Base-by-base conservation (phyloP, 805 yeast species). In the Starmerella cellae region DNA sequence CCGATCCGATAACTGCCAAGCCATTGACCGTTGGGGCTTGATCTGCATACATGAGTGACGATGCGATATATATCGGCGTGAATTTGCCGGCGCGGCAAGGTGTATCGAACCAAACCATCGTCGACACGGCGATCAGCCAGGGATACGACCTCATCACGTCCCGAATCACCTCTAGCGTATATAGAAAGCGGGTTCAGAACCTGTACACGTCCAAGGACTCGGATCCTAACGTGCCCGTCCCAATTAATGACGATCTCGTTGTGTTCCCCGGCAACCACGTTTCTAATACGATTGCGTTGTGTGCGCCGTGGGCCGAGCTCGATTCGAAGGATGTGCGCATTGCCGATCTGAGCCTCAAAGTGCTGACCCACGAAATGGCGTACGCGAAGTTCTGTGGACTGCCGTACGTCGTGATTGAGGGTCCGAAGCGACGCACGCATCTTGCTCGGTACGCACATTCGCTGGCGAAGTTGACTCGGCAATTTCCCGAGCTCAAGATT, bases 301-400 rank as follows among this genome's bases (percentile, higher is more conserved):
- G 77, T 2, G 70, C 83, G 0, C 73, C 80, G 2, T 79, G 84
- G 83, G 63, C 77, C n/a, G 83, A 77, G 52, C 58, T 77, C 32
- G 83, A 77, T 48, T 69, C 76, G 24, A 60, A 61, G 9, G 73
- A 75, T 55, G 56, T 60, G 0, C 47, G 65, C 5, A 63, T 73
- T 3, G 70, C 77, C 24, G 71, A 68, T 46, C 63, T 77, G 38
- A 73, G 79, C 5, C 60, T 61, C 28, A 77, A 77, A 50, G 79
- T 77, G 1, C 55, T 78, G n/a, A 45, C 58, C 22, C 72, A 75
- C 50, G 83, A 79, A 56, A 59, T 77, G 30, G 63, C 68, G 16
- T 74, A 74, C 52, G 80, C 82, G 2, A 60, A 64, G 34, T 75
- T 68, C 54, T 65, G 77, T 26, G 84, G 83, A 0, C 55, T 79